Conservation (phyloP, 179 eudicot genomes). For the Silene coronaria region DNA sequence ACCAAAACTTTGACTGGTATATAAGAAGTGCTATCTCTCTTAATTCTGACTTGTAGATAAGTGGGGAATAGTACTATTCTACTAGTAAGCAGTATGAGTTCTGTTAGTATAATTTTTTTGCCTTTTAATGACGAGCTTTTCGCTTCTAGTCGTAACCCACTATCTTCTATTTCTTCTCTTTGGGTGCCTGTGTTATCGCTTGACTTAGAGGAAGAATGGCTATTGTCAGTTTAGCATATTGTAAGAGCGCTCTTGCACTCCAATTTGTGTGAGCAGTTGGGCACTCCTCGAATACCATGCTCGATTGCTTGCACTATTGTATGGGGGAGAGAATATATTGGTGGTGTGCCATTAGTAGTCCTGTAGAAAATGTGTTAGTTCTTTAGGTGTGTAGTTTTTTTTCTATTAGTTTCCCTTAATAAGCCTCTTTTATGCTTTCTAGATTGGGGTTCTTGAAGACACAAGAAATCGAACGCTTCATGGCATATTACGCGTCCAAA, state of each 20-base stretch:
- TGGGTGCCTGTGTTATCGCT: background rate
- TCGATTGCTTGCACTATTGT: background rate
- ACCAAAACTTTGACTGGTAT: too few species aligned
- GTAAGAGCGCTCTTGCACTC: background rate
- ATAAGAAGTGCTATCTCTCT: too few species aligned
- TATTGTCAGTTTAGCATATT: background rate
- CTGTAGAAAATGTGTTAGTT: background rate
- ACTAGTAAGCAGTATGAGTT: background rate
- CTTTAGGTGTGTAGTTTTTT: background rate
- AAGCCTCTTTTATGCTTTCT: background rate
- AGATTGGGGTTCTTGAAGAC: conserved; percentile 97
- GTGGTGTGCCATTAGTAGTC: background rate
- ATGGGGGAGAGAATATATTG: background rate
- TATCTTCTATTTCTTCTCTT: background rate
- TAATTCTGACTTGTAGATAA: background rate
- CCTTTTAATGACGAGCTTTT: background rate
- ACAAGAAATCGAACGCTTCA: conserved; percentile 92
- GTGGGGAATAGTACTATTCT: background rate
- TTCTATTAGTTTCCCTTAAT: background rate
- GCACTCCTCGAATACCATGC: background rate
- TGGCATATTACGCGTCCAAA: conserved; percentile 94
- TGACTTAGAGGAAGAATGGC: background rate
- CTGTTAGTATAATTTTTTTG: background rate
- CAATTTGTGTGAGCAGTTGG: background rate
- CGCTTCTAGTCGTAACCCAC: background rate